Base-by-base conservation (phyloP, 305 asterid species). In the Ilex paraguariensis region DNA sequence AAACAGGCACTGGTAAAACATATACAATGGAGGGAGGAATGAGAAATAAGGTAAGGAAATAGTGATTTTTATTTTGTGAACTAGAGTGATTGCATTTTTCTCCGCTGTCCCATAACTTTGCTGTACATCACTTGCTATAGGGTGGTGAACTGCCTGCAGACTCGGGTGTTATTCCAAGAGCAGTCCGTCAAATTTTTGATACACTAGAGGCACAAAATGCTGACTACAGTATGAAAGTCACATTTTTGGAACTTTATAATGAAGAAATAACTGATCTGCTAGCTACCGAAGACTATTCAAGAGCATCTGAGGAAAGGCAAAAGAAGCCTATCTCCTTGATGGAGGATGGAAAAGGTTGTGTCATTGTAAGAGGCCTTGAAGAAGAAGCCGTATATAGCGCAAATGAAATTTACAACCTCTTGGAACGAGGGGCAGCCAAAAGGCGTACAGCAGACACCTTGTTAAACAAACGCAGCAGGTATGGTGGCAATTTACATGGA, bases 291-390 rank as follows among this genome's bases (percentile, higher is more conserved):
- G 96, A 89, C 67, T 76, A 79, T 31, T 64, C 72, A 46, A 86
- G 79, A 71, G 49, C 68, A 36, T 31, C 62, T 15, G 93, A 82
- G 66, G 95, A 89, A 54, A 82, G 70, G 67, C 86, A 63, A 60
- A 84, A 77, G 75, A 88, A 73, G 73, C 76, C 79, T 31, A 68
- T 84, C 57, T 79, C 90, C 42, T 73, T 86, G 74, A 82, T 84
- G 96, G 96, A 89, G 73, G 95, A 86, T 81, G 95, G 85, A 60
- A 86, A 79, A 70, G 96, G 96, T 59, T 78, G 65, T 58, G 96
- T 88, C 54, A 64, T 82, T 70, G 78, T 86, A 62, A 77, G 95
- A 70, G 93, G 96, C 56, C 96, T 89, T 53, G 96, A 89, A 76
- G 95, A 89, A 72, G 96, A 89, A 80, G 77, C 80, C 2, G 96